Conservation (phyloP, 2,329 filamentous ascomycete species). For the Exophiala calicioides region DNA sequence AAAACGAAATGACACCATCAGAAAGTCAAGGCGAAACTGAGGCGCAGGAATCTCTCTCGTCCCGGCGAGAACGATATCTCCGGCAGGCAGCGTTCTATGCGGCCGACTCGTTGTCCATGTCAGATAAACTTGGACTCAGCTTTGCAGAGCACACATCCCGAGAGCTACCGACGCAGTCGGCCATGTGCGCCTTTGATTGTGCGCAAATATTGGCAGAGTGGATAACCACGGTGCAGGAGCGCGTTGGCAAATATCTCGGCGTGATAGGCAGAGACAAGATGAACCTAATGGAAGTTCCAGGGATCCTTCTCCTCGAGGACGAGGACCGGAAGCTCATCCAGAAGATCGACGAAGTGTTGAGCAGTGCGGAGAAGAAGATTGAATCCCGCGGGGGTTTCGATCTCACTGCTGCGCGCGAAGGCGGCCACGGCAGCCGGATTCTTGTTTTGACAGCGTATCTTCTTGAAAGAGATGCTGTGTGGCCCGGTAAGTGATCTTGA, state of each 20-base stretch:
- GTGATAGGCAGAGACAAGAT: constrained; percentile 81
- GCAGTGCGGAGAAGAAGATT: constrained; percentile 72
- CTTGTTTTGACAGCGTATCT: constrained; percentile 81
- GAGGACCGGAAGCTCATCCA: constrained; percentile 83
- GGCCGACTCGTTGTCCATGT: constrained; percentile 85
- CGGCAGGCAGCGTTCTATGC: constrained; percentile 95
- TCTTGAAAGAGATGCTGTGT: constrained; percentile 85
- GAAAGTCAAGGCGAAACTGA: constrained; percentile 10
- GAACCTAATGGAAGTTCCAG: constrained; percentile 76
- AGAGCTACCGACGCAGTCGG: constrained; percentile 85
- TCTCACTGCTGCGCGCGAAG: constrained; percentile 48
- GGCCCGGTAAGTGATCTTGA: constrained; percentile 69
- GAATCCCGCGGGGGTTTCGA: constrained; percentile 22
- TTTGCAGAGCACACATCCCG: constrained; percentile 81
- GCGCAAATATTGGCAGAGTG: constrained; percentile 92
- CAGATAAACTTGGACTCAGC: constrained; percentile 79
- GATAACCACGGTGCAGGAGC: constrained; percentile 89
- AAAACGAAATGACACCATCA: constrained; percentile 36
- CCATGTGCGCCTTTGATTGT: constrained; percentile 91
- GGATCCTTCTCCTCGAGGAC: constrained; percentile 85
- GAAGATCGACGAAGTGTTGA: constrained; percentile 78
- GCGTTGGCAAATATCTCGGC: constrained; percentile 85
- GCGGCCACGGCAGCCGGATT: constrained; percentile 81
- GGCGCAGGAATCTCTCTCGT: constrained; percentile 45
- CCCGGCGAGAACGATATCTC: constrained; percentile 80